phyloP scores from a whole-genome alignment of 2,329 filamentous ascomycete species.

The Aspergillus spinulosporus region DNA sequence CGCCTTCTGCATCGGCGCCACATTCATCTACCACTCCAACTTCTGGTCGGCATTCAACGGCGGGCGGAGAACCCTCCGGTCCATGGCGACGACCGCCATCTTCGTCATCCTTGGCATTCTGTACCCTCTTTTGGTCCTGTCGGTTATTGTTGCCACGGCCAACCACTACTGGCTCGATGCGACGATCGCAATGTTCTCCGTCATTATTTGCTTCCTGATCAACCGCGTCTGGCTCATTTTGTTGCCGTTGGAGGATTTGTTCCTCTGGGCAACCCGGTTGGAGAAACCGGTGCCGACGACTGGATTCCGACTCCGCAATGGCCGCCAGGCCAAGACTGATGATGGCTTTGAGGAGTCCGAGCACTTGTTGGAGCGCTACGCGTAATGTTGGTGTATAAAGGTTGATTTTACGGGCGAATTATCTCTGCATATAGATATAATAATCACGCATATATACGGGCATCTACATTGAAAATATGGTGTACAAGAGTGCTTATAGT shows the following conservation, averaged over 20 bases:
- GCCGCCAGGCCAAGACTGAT: not conserved
- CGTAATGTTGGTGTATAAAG: conserved; percentile 1
- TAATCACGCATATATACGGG: too few species aligned
- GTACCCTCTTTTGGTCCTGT: conserved; percentile 53
- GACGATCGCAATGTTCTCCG: conserved; percentile 51
- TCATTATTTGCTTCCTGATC: conserved; percentile 48
- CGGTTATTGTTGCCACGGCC: conserved; percentile 57
- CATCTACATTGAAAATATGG: not conserved
- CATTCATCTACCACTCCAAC: conserved; percentile 55
- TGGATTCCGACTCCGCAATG: conserved; percentile 30
- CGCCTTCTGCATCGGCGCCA: conserved; percentile 55
- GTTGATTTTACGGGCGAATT: conserved; percentile 13
- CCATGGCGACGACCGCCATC: conserved; percentile 43
- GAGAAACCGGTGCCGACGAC: conserved; percentile 57
- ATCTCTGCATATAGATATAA: conserved; percentile 2
- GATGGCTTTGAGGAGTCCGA: not conserved
- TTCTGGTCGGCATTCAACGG: conserved; percentile 46
- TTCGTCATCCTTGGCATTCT: conserved; percentile 48
- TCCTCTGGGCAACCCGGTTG: conserved; percentile 51
- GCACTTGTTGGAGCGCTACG: conserved; percentile 4
- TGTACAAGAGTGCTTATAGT: too few species aligned
- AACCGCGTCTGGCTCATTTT: conserved; percentile 55
- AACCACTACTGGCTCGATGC: conserved; percentile 62
- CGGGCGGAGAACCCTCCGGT: conserved; percentile 45
- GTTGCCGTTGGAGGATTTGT: conserved; percentile 53